Conservation (phyloP, 1,284 basidiomycete species). For the Austropuccinia psidii region DNA sequence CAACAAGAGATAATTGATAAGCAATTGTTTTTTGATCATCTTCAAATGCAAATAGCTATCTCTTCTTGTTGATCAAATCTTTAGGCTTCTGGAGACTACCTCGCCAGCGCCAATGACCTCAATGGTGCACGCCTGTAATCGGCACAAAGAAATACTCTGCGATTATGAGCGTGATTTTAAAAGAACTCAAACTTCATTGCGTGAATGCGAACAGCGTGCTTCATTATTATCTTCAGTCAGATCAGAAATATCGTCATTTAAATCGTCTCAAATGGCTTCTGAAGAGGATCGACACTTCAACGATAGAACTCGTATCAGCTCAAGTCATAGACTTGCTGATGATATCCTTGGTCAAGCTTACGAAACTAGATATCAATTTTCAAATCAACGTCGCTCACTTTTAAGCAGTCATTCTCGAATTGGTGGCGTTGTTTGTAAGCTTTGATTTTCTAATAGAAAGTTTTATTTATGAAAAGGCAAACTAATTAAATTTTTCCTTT, state of each 20-base stretch:
- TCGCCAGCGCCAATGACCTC: conserved; percentile 2
- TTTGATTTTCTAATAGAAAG: background rate
- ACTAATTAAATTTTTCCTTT: background rate
- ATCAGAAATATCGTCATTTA: conserved; percentile 33
- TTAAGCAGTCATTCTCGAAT: conserved; percentile 73
- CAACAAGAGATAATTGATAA: too few species aligned
- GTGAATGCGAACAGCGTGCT: conserved; percentile 24
- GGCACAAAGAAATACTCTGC: conserved; percentile 13
- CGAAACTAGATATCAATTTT: conserved; percentile 89
- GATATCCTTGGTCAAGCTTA: conserved; percentile 64
- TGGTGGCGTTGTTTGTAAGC: conserved; percentile 68
- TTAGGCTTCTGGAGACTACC: conserved; percentile 25
- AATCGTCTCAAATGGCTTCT: conserved; percentile 9
- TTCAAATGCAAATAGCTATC: conserved; percentile 14
- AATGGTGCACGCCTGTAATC: conserved; percentile 14
- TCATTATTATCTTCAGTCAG: conserved; percentile 30
- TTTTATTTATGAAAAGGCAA: background rate
- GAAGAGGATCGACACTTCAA: conserved; percentile 19
- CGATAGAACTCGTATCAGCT: conserved; percentile 21
- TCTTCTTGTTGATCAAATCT: conserved; percentile 34
- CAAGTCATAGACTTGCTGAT: conserved; percentile 25
- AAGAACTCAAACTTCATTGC: conserved; percentile 18
- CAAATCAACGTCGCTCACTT: conserved; percentile 69
- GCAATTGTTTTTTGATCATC: background rate
- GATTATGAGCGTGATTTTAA: conserved; percentile 33